Evolutionary conservation across 306 rosid genomes (phyloP).

Genomic region (Styphnolobium japonicum): DNA sequence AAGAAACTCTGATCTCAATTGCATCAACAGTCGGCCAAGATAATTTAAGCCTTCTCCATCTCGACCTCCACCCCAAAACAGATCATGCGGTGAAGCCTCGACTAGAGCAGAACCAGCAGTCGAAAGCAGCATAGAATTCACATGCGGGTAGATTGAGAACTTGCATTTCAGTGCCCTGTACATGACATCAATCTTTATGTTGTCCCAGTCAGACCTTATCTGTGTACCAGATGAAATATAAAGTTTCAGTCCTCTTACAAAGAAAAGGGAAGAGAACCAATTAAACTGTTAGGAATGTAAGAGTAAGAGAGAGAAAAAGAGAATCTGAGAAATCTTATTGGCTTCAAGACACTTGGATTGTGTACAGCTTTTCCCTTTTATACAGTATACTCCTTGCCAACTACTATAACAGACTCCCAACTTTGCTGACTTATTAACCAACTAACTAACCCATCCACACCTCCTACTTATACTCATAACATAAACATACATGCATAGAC

Average conservation of each 20-base stretch:
- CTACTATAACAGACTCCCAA: too few relatives aligned
- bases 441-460: too few relatives aligned
- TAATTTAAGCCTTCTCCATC: conserved; percentile 91
- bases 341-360: too few relatives aligned
- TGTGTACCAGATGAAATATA: conserved; percentile 27
- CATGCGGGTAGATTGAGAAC: conserved; percentile 76
- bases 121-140: conserved; percentile 76
- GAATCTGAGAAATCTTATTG: too few relatives aligned
- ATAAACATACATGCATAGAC: neutral
- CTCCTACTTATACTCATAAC: too few relatives aligned
- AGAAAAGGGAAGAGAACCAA: neutral
- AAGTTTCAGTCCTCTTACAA: conserved; percentile 1
- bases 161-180: conserved; percentile 80
- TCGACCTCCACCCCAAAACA: conserved; percentile 96
- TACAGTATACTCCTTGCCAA: too few relatives aligned
- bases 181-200: conserved; percentile 77
- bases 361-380: too few relatives aligned
- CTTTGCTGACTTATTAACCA: too few relatives aligned
- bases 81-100: conserved; percentile 91
- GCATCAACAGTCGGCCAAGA: conserved; percentile 86
- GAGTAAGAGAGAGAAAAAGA: too few relatives aligned
- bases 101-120: conserved; percentile 84
- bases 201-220: conserved; percentile 86
- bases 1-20: conserved; percentile 81
- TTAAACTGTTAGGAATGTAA: too few relatives aligned